A percentile compares a stretch with the other conserved stretches of the same genome.
phyloP scores from a whole-genome alignment of 2,329 filamentous ascomycete species.

The Ceratocystis smalleyi region DNA sequence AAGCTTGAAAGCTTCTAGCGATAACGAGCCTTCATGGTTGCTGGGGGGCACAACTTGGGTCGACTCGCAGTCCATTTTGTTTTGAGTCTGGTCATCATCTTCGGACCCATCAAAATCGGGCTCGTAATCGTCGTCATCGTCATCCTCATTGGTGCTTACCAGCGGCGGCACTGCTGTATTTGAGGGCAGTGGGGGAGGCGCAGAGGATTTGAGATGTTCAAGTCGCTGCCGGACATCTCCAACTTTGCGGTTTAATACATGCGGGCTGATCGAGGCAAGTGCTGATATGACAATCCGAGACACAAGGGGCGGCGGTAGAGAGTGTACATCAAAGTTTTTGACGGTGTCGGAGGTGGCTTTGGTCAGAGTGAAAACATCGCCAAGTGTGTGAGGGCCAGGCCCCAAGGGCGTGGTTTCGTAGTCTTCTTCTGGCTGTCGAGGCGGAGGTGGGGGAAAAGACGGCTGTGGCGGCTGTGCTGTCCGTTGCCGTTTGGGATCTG shows the following conservation, averaged over 20 bases:
- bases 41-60: slow-evolving; percentile 27
- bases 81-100: slow-evolving; percentile 59
- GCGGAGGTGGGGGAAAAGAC: slow-evolving; percentile 19
- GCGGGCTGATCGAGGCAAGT: slow-evolving; percentile 27
- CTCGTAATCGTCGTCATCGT: slow-evolving; percentile 80
- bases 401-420: slow-evolving; percentile 53
- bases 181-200: slow-evolving; percentile 28
- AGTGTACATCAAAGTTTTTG: slow-evolving; percentile 66
- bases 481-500: slow-evolving; percentile 73
- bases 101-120: slow-evolving; percentile 69
- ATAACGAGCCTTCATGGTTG: slow-evolving; percentile 32
- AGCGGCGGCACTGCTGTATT: background rate
- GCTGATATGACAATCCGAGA: slow-evolving; percentile 70
- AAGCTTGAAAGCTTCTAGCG: slow-evolving; percentile 63
- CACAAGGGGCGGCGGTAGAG: slow-evolving; percentile 59
- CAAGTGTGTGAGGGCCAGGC: slow-evolving; percentile 60
- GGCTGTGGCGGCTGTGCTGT: slow-evolving; percentile 36
- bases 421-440: slow-evolving; percentile 18
- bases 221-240: slow-evolving; percentile 15
- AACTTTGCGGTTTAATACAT: slow-evolving; percentile 17
- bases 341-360: slow-evolving; percentile 47
- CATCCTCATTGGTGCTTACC: slow-evolving; percentile 46
- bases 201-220: slow-evolving; percentile 24
- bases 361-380: slow-evolving; percentile 76
- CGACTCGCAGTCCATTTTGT: slow-evolving; percentile 59